Evolutionary conservation across 2,329 filamentous ascomycete species (phyloP), one percentile per base, ranked within the genome.

Genomic region (Phyllosticta citribraziliensis): DNA sequence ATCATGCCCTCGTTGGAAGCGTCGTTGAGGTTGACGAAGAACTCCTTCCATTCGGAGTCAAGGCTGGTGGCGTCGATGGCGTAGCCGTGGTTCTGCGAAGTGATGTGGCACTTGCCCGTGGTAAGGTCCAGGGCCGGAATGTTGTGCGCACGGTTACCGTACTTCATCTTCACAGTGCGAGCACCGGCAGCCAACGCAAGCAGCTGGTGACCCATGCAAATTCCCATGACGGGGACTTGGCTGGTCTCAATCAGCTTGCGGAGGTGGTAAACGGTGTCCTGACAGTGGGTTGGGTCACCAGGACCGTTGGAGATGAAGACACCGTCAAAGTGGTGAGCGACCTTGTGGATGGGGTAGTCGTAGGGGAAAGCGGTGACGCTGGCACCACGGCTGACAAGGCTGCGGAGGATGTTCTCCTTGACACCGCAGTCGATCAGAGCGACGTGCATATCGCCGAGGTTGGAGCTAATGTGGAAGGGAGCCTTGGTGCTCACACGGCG

Each of bases 301-400:
- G 94, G 94, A 63, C 94, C 94, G 79, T 99, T 99, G 77, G 91
- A 96, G 79, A 97, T 97, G 83, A 99, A 99, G 72, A 99, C 87
- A 72, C 94, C 94, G 69, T 99, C 94, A 70, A 96, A 97, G 82
- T 97, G 91, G 77, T 95, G 89, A 62, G 94, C 89, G 47, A 97
- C 89, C 83, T 97, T 97, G 84, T 97, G 92, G 74, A 99, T 94
- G 58, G 92, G 93, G 79, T 94, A 97, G 80, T 97, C 87, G 78
- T 88, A 97, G 63, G 94, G 94, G 81, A 99, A 95, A 70, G 91
- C 89, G 51, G 94, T 97, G 65, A 96, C 89, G 65, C 89, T 92
- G 59, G 92, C 90, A 64, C 94, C 94, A 65, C 94, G 91, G 76
- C 84, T 87, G 71, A 97, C 92, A 63, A 99, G 82, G 74, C 89